Evolutionary conservation across 768 basidiomycete genomes (phyloP), one percentile per base, ranked within the genome.

Genomic region (Xerocomellus amylosporus): DNA sequence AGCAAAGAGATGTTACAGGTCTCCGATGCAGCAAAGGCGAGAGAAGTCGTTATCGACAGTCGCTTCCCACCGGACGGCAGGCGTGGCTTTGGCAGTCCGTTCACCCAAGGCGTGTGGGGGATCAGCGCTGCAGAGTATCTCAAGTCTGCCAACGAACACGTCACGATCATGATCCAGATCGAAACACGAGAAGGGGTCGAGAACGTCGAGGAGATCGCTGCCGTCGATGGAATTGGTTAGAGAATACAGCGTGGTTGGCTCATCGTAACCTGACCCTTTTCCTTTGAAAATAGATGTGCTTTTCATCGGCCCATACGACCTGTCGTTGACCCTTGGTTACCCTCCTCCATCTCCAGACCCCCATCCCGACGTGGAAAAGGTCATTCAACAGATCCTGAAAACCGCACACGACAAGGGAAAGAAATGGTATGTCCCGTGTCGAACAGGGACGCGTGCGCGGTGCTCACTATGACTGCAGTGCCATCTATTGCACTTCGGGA

Each of bases 231-330:
- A 2, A 75, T 88, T 19, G 83, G 83, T 84, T 41, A 64, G 78
- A 61, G 7, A 12, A 45, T 37, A 19, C 8, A 7, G n/a, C 14
- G 1, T 42, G 24, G 4, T 31, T 10, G 3, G 22, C 22, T n/a
- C n/a, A 28, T 10, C 31, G 4, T 14, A 17, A 3, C 12, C 51
- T 55, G 22, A 61, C 22, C 5, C 30, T 31, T 41, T 12, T 6
- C 15, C 9, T 45, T 22, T 5, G n/a, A 4, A 13, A 14, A 49
- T 22, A 78, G 80, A 82, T 55, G 75, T 77, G 14, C 68, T 85
- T 20, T 84, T 85, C 68, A 80, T 87, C 49, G 85, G 86, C 4
- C 86, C 85, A 4, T 87, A 81, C 56, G 86, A 87, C 62, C 75
- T 88, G 39, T 88, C 87, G 2, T 74, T 85, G 47, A 76, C 79